Conservation (phyloP, 768 basidiomycete species). For the Coprinopsis marcescibilis region DNA sequence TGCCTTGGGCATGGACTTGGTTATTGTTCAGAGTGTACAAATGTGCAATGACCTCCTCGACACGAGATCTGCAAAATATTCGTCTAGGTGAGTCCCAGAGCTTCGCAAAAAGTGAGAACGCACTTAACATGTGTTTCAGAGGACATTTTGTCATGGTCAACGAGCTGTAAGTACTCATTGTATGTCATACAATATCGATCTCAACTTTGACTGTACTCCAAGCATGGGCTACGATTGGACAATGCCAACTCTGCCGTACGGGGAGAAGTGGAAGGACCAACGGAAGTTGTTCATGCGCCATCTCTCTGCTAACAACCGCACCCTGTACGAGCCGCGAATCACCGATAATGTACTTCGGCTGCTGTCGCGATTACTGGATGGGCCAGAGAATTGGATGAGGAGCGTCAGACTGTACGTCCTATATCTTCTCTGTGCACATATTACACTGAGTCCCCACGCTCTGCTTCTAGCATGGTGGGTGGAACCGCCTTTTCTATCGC, state of each 20-base stretch:
- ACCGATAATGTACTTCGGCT: constrained; percentile 6
- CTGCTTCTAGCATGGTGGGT: constrained; percentile 20
- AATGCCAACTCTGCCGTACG: constrained; percentile 3
- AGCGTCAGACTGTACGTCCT: constrained; percentile 8
- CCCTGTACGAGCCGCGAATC: neutral
- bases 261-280: constrained; percentile 5
- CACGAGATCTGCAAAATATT: constrained; percentile 50
- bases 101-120: neutral
- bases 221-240: constrained; percentile 7
- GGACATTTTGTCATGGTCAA: neutral
- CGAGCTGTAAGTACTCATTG: constrained; percentile 1
- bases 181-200: neutral
- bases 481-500: constrained; percentile 24
- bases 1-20: constrained; percentile 38
- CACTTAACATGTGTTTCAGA: neutral
- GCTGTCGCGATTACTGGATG: constrained; percentile 3
- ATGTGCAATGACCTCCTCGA: constrained; percentile 50
- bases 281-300: constrained; percentile 5
- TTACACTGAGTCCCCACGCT: neutral
- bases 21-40: constrained; percentile 35
- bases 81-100: constrained; percentile 30
- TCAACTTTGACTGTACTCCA: neutral
- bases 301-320: constrained; percentile 5
- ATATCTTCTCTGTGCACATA: neutral
- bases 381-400: constrained; percentile 8